phyloP scores from a whole-genome alignment of 2,329 filamentous ascomycete genomes.

The Exophiala sp. region DNA sequence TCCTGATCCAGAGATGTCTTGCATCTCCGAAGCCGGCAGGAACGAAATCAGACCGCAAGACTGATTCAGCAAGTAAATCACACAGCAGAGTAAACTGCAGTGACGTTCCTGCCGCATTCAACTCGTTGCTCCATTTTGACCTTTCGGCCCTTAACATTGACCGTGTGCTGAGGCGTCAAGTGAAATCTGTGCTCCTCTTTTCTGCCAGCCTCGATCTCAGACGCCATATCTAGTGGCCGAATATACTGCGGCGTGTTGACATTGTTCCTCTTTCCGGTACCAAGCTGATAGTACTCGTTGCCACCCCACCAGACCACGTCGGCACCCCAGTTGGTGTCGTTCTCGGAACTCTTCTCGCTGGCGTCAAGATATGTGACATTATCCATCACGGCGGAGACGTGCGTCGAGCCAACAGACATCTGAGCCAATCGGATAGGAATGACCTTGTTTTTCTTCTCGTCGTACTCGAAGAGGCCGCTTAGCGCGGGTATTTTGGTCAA shows the following conservation, averaged over 20 bases:
- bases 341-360: slow-evolving; percentile 49
- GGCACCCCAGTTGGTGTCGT: slow-evolving; percentile 81
- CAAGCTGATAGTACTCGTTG: slow-evolving; percentile 90
- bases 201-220: slow-evolving; percentile 59
- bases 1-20: too few species aligned
- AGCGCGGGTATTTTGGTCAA: slow-evolving; percentile 80
- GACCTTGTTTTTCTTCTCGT: slow-evolving; percentile 65
- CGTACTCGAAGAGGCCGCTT: slow-evolving; percentile 81
- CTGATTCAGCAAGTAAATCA: slow-evolving; percentile 28
- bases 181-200: slow-evolving; percentile 72
- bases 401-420: slow-evolving; percentile 73
- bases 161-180: slow-evolving; percentile 72
- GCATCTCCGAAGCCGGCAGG: background rate
- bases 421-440: slow-evolving; percentile 73
- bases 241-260: slow-evolving; percentile 73
- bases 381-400: slow-evolving; percentile 77
- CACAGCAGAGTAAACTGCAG: slow-evolving; percentile 72
- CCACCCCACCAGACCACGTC: slow-evolving; percentile 93
- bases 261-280: slow-evolving; percentile 85
- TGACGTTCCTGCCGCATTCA: slow-evolving; percentile 79
- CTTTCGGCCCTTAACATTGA: slow-evolving; percentile 65
- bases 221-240: slow-evolving; percentile 65
- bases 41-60: background rate
- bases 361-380: slow-evolving; percentile 70
- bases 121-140: slow-evolving; percentile 80